Percentiles rank a stretch among this genome's conserved stretches.
Evolutionary conservation across 768 basidiomycete genomes (phyloP).

Genomic region (Lactifluus piperatus): DNA sequence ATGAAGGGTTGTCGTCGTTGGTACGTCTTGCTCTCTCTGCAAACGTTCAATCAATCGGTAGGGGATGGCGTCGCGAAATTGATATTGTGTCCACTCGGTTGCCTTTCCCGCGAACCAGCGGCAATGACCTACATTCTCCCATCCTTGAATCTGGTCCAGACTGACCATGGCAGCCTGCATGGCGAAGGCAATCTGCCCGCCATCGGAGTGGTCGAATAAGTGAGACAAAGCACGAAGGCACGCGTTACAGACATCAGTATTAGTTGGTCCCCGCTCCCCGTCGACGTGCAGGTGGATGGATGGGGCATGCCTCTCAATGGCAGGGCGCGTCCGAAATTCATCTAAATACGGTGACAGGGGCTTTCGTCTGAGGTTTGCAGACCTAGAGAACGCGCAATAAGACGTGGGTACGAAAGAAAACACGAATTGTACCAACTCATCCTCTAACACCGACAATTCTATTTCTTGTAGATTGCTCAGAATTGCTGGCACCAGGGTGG

Average conservation of each 20-base stretch:
- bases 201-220: conserved; percentile 68
- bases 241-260: conserved; percentile 64
- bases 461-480: conserved; percentile 59
- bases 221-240: conserved; percentile 63
- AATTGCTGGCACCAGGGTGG: conserved; percentile 62
- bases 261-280: conserved; percentile 77
- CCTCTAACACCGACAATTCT: conserved; percentile 47
- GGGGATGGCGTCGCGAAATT: conserved; percentile 86
- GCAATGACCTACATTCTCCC: conserved; percentile 63
- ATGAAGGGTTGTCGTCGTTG: conserved; percentile 41
- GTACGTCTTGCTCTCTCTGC: conserved; percentile 48
- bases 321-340: conserved; percentile 76
- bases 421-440: conserved; percentile 45
- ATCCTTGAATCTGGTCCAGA: conserved; percentile 52
- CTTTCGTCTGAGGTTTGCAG: conserved; percentile 53
- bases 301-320: conserved; percentile 73
- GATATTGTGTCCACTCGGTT: conserved; percentile 87
- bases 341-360: conserved; percentile 71
- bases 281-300: conserved; percentile 86
- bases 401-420: not conserved
- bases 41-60: conserved; percentile 77
- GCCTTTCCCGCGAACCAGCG: conserved; percentile 73
- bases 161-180: conserved; percentile 66
- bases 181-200: conserved; percentile 60
- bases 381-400: conserved; percentile 32